Percentiles rank a stretch among this genome's conserved stretches.
phyloP scores from a whole-genome alignment of 2,329 filamentous ascomycete genomes.

The Trichoderma atroviride region DNA sequence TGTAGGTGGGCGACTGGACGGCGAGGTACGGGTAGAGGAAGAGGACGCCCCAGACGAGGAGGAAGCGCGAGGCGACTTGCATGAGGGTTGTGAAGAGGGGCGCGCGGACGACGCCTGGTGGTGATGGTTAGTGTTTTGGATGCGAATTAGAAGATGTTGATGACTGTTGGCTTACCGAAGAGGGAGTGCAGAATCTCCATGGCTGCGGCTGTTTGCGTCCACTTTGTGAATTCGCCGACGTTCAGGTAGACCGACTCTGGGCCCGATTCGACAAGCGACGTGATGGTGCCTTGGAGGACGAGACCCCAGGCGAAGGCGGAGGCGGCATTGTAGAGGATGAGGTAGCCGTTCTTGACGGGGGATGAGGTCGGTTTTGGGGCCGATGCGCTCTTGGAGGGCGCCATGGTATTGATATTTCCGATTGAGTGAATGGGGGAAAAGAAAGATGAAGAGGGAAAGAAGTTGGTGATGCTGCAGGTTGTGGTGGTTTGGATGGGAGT shows the following conservation, averaged over 20 bases:
- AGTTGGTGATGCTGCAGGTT: slow-evolving; percentile 15
- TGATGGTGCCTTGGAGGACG: slow-evolving; percentile 69
- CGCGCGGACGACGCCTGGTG: slow-evolving; percentile 76
- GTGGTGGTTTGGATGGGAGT: slow-evolving; percentile 22
- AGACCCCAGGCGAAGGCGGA: slow-evolving; percentile 78
- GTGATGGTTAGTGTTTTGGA: not conserved
- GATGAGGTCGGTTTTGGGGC: slow-evolving; percentile 33
- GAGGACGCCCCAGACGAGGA: slow-evolving; percentile 87
- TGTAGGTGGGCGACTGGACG: slow-evolving; percentile 62
- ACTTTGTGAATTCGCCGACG: slow-evolving; percentile 69
- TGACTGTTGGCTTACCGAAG: slow-evolving; percentile 59
- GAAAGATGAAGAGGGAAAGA: not conserved
- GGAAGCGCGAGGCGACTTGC: slow-evolving; percentile 85
- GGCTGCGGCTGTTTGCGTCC: slow-evolving; percentile 80
- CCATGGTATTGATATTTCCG: not conserved
- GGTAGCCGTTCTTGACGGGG: slow-evolving; percentile 64
- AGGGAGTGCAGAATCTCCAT: slow-evolving; percentile 84
- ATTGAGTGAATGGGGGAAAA: not conserved
- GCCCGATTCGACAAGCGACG: slow-evolving; percentile 56
- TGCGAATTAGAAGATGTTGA: not conserved
- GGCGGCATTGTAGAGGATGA: slow-evolving; percentile 81
- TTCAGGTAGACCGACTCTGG: slow-evolving; percentile 62
- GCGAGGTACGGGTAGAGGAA: slow-evolving; percentile 71
- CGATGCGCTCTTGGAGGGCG: slow-evolving; percentile 1
- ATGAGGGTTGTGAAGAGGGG: slow-evolving; percentile 83